Evolutionary conservation across 1,284 basidiomycete genomes (phyloP), one percentile per base, ranked within the genome.

Genomic region (Cryptococcus sp.): DNA sequence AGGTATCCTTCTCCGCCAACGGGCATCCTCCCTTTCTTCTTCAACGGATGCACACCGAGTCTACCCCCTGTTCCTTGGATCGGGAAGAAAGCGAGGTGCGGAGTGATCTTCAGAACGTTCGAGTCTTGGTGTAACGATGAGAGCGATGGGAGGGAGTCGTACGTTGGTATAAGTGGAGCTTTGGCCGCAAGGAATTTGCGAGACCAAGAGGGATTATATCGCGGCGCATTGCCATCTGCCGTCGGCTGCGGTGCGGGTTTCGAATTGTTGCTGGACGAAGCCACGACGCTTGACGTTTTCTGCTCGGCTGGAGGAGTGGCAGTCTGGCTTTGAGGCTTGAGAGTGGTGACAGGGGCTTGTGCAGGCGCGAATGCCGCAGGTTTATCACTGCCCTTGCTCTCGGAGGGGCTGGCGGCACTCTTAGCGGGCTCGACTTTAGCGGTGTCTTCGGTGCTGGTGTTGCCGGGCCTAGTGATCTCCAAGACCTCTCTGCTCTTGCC

Each of bases 31-130:
- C 80, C 80, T 56, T 75, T 80, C 50, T 73, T 67, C 3, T 57
- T 50, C 17, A 80, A 50, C 0, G 78, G 69, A 60, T 81, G 80
- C 1, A 79, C 72, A 3, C 68, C 77, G 15, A 82, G 61, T n/a
- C 79, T 65, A 0, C 81, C 81, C 15, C 81, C 81, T 0, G 80
- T 73, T 1, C 81, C 80, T 13, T 78, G 70, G 22, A 81, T 72
- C 3, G 80, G 80, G 69, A 80, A 80, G 65, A 80, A 73, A 3
- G 79, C 69, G 42, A 74, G 69, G 7, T 65, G 10, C 0, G 65
- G 56, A 3, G 77, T 77, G 2, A 70, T 60, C 58, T 76, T 69
- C 17, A 77, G 67, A 20, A 81, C 67, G 31, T 70, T 65, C 5
- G 76, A 74, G 53, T 81, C 80, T 49, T 77, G 74, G 51, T 77